Conservation (phyloP, 495 filamentous ascomycete genomes). For the Talaromyces liani region DNA sequence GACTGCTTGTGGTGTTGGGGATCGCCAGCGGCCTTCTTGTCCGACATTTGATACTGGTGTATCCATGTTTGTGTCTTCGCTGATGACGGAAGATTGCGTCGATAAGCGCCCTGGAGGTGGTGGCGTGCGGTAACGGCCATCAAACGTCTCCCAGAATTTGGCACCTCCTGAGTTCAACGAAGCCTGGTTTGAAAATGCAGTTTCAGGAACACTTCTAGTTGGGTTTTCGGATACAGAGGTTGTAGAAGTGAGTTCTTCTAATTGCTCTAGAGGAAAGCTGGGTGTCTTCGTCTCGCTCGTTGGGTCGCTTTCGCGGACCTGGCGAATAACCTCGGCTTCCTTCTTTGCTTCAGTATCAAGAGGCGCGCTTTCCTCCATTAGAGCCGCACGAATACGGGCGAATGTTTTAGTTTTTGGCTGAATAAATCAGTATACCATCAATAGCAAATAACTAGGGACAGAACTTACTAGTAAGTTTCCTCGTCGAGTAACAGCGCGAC, state of each 20-base stretch:
- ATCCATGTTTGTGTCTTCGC: conserved; percentile 74
- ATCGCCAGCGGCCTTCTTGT: conserved; percentile 29
- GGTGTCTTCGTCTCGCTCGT: conserved; percentile 34
- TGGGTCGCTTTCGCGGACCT: conserved; percentile 72
- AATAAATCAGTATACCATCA: conserved; percentile 10
- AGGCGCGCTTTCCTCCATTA: conserved; percentile 80
- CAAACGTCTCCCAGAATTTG: conserved; percentile 76
- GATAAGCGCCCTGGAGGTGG: conserved; percentile 51
- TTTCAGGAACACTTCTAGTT: conserved; percentile 40
- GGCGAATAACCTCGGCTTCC: conserved; percentile 90
- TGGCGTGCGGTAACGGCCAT: conserved; percentile 54
- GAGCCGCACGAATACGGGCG: conserved; percentile 81
- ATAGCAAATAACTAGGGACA: background rate
- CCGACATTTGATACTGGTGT: conserved; percentile 46
- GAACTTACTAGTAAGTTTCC: conserved; percentile 75
- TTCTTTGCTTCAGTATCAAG: conserved; percentile 82
- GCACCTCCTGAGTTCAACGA: conserved; percentile 61
- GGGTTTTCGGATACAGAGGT: conserved; percentile 52
- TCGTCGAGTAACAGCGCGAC: conserved; percentile 70
- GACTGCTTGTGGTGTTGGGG: conserved; percentile 41
- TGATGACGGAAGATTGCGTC: conserved; percentile 52
- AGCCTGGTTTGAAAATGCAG: conserved; percentile 65
- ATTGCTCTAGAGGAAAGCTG: conserved; percentile 13
- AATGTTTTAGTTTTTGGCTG: conserved; percentile 94
- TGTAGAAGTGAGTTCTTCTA: conserved; percentile 32